Evolutionary conservation across 73 alveolate genomes (phyloP).

Genomic region (Stentor coeruleus): DNA sequence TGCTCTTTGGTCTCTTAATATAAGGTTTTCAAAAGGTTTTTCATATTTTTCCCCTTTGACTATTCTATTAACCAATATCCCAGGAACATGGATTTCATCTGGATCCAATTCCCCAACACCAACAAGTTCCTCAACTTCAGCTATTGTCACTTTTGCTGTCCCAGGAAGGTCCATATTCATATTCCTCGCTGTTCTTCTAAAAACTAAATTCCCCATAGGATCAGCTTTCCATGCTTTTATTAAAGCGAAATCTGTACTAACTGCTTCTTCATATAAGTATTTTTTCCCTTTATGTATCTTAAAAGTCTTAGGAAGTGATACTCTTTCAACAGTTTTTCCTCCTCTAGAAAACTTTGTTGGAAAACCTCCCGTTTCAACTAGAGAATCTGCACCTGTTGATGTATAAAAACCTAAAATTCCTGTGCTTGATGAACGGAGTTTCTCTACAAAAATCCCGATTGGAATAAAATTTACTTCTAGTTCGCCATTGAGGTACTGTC

Average conservation of each 20-base stretch:
- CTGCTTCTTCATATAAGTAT: constrained; percentile 52
- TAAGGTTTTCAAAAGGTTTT: not conserved
- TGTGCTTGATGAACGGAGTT: not conserved
- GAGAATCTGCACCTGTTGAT: constrained; percentile 10
- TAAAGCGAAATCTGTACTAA: constrained; percentile 57
- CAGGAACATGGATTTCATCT: constrained; percentile 79
- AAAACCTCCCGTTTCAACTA: constrained; percentile 9
- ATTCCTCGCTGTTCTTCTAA: constrained; percentile 80
- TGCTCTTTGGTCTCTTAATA: not conserved
- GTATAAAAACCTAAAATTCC: constrained; percentile 14
- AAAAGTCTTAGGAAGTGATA: constrained; percentile 35
- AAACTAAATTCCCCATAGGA: constrained; percentile 76
- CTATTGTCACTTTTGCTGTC: constrained; percentile 62
- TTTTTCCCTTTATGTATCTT: constrained; percentile 48
- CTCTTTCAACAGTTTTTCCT: constrained; percentile 27
- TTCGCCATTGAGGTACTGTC: constrained; percentile 46
- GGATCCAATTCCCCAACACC: constrained; percentile 71
- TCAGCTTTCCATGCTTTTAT: constrained; percentile 79
- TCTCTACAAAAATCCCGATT: constrained; percentile 57
- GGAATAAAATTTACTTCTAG: constrained; percentile 69
- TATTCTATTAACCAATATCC: constrained; percentile 75
- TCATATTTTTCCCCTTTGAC: constrained; percentile 49
- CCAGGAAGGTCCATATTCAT: constrained; percentile 74
- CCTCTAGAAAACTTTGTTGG: not conserved
- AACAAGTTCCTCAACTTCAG: constrained; percentile 80